Evolutionary conservation across 208 protist genomes (phyloP).

Genomic region (Blechomonas ayalai): DNA sequence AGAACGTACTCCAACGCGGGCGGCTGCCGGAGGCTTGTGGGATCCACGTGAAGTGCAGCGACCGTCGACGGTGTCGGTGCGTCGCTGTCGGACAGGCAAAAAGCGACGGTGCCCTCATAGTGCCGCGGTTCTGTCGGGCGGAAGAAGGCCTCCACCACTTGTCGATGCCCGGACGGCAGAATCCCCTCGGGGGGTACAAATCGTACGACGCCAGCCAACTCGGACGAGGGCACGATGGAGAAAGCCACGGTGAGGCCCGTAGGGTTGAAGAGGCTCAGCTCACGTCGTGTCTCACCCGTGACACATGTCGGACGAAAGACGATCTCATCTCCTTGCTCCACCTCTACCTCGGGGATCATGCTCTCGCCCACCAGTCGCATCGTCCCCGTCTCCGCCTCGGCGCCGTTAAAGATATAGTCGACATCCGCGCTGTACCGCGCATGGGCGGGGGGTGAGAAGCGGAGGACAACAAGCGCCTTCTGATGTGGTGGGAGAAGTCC

Average conservation of each 20-base stretch:
- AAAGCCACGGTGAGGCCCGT: slow-evolving; percentile 66
- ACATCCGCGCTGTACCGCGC: slow-evolving; percentile 45
- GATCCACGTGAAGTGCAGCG: neutral
- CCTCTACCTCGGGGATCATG: slow-evolving; percentile 22
- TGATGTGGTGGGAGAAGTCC: slow-evolving; percentile 48
- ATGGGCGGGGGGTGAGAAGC: slow-evolving; percentile 34
- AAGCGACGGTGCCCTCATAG: slow-evolving; percentile 49
- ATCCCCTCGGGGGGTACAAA: slow-evolving; percentile 57
- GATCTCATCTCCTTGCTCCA: slow-evolving; percentile 26
- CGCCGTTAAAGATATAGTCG: slow-evolving; percentile 30
- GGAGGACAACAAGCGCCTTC: slow-evolving; percentile 43
- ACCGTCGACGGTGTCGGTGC: neutral
- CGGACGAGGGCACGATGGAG: slow-evolving; percentile 31
- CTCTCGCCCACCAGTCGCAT: slow-evolving; percentile 57
- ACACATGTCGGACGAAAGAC: slow-evolving; percentile 72
- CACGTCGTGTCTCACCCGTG: slow-evolving; percentile 38
- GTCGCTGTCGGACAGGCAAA: slow-evolving; percentile 28
- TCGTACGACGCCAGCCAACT: slow-evolving; percentile 31
- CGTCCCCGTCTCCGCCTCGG: slow-evolving; percentile 13
- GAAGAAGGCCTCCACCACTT: slow-evolving; percentile 44
- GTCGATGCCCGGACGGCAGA: slow-evolving; percentile 34
- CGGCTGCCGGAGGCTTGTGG: neutral
- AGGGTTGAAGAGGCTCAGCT: slow-evolving; percentile 64
- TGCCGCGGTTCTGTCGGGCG: slow-evolving; percentile 31
- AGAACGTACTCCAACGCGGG: slow-evolving; percentile 17